phyloP scores from a whole-genome alignment of 306 rosid species.

The Acacia acuminata region DNA sequence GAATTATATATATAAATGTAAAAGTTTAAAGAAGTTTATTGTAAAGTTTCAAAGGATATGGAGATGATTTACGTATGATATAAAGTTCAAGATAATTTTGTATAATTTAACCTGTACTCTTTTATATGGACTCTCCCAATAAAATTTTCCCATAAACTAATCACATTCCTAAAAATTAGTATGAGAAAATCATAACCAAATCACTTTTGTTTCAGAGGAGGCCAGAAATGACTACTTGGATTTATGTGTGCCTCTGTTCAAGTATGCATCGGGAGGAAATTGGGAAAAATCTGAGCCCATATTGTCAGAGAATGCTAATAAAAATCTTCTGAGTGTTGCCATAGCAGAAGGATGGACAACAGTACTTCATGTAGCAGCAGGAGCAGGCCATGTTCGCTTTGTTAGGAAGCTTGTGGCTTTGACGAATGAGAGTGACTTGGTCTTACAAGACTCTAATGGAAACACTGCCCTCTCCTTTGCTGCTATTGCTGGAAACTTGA shows the following conservation, averaged over 20 bases:
- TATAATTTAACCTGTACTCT: too few species aligned
- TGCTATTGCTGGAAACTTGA: constrained; percentile 26
- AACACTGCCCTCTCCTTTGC: constrained; percentile 40
- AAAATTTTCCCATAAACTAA: too few species aligned
- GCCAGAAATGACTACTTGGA: not conserved
- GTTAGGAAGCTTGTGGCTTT: not conserved
- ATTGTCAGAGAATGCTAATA: too few species aligned
- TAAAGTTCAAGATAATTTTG: too few species aligned
- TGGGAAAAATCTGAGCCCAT: not conserved
- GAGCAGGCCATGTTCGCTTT: not conserved
- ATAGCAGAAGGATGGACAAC: constrained; percentile 25
- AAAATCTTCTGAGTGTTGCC: not conserved
- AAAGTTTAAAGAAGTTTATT: too few species aligned
- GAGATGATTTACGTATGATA: too few species aligned
- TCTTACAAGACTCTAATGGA: constrained; percentile 17
- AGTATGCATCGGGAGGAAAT: constrained; percentile 26
- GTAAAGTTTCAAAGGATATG: too few species aligned
- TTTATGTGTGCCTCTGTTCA: constrained; percentile 42
- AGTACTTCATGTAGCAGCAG: constrained; percentile 29
- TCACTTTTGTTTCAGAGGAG: constrained; percentile 17
- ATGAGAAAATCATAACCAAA: too few species aligned
- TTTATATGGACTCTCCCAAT: too few species aligned
- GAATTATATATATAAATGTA: too few species aligned
- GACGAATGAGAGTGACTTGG: not conserved
- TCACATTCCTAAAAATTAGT: too few species aligned